Base-by-base conservation (phyloP, 2,329 filamentous ascomycete species). In the Pezicula neosporulosa region DNA sequence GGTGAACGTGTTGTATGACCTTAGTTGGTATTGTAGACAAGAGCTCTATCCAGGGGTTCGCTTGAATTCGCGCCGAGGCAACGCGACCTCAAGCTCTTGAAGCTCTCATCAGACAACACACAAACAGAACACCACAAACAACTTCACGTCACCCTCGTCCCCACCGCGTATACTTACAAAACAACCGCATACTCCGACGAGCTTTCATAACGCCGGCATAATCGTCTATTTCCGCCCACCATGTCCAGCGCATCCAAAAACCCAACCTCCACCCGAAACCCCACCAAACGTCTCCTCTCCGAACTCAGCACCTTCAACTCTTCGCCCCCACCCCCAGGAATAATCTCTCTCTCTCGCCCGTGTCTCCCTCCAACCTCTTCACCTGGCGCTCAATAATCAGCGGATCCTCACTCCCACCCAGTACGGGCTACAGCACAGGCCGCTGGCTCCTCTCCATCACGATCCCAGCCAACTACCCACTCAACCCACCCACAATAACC, bases 371-470 rank as follows among this genome's bases (percentile, higher is more conserved):
- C n/a, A 74, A 82, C 62, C 66, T 86, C 49, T 69, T 84, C 55
- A 66, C 66, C 45, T 84, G 82, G 79, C 75, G 82, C 66, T 76
- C 80, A 27, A 79, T 85, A 48, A 74, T 86, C 49, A 82, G 81
- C 59, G 82, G 81, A 24, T 9, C 50, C 3, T 24, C 54, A 9
- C 52, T 61, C 8, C 57, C 59, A 6, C 21, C 47, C 3, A 48
- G 45, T 8, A 54, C 60, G 9, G 62, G 60, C 39, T 66, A 66
- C 55, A 42, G 24, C 39, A 80, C 71, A 51, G 94, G 94, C 56
- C 83, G 86, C 62, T 99, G 92, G 92, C 83, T 88, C 54, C 82
- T 99, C 62, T 68, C 73, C 65, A 91, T 99, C 69, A 67, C 75
- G 47, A 81, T 97, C 63, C 92, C 94, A 0, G 60, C 80, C 0